phyloP scores from a whole-genome alignment of 176 grass and related monocot species.

The barley (Hordeum vulgare) region DNA sequence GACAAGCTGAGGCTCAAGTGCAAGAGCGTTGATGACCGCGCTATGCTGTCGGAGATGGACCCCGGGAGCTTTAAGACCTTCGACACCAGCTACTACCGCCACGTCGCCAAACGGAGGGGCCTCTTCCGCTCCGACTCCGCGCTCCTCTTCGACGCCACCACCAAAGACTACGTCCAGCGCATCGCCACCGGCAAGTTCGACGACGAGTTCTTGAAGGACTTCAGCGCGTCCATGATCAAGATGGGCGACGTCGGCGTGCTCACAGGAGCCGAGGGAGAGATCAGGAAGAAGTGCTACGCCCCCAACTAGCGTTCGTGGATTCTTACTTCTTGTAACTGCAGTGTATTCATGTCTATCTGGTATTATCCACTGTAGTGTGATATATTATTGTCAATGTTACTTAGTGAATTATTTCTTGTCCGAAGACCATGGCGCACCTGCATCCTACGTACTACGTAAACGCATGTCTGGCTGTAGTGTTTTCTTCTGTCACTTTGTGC shows the following conservation, averaged over 20 bases:
- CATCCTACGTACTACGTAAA: neutral
- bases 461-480: neutral
- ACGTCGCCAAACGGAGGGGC: neutral
- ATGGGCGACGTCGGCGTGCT: slow-evolving; percentile 16
- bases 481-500: neutral
- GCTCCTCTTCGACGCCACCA: neutral
- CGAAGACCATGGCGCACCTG: too few relatives aligned
- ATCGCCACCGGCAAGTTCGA: neutral
- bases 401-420: neutral
- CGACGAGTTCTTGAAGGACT: neutral
- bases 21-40: neutral
- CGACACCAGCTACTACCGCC: neutral
- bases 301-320: neutral
- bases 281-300: slow-evolving; percentile 17
- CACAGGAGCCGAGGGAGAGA: slow-evolving; percentile 16
- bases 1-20: neutral
- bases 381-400: neutral
- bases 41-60: neutral
- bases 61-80: neutral
- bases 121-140: neutral
- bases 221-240: slow-evolving; percentile 17
- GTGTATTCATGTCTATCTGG: neutral
- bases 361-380: neutral
- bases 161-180: neutral
- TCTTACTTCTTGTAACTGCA: neutral